phyloP scores from a whole-genome alignment of 805 yeast species.

The Candida golubevii region DNA sequence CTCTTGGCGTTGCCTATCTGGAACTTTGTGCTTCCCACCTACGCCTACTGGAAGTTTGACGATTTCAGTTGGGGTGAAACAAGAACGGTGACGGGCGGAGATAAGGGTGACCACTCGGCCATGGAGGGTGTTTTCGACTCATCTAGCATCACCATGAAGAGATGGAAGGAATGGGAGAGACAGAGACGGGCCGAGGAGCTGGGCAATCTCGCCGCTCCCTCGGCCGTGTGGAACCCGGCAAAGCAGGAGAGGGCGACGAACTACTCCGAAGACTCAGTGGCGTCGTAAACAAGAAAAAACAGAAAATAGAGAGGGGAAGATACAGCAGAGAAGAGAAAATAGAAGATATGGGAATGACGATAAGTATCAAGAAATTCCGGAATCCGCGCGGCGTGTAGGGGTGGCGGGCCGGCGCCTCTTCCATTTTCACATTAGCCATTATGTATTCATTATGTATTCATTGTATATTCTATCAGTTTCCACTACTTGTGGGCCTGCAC shows the following conservation, averaged over 20 bases:
- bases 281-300: background rate
- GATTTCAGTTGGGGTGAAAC: slow-evolving; percentile 98
- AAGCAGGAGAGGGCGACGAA: slow-evolving; percentile 26
- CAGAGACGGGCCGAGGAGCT: slow-evolving; percentile 44
- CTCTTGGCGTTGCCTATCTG: slow-evolving; percentile 83
- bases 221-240: slow-evolving; percentile 45
- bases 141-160: slow-evolving; percentile 82
- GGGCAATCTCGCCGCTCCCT: slow-evolving; percentile 28
- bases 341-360: no score
- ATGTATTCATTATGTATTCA: no score
- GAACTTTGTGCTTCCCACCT: slow-evolving; percentile 83
- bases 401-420: no score
- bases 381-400: no score
- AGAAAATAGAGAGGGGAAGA: no score
- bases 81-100: slow-evolving; percentile 68
- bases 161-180: slow-evolving; percentile 92
- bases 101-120: slow-evolving; percentile 62
- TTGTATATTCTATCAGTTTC: no score
- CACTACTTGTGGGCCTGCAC: no score
- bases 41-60: slow-evolving; percentile 93
- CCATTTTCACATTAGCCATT: no score
- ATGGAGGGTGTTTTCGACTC: slow-evolving; percentile 84
- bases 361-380: no score
- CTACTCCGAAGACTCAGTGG: slow-evolving; percentile 22
- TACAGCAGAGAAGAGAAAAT: no score